phyloP scores from a whole-genome alignment of 352 stramenopile species.

The Phytophthora colocasiae region DNA sequence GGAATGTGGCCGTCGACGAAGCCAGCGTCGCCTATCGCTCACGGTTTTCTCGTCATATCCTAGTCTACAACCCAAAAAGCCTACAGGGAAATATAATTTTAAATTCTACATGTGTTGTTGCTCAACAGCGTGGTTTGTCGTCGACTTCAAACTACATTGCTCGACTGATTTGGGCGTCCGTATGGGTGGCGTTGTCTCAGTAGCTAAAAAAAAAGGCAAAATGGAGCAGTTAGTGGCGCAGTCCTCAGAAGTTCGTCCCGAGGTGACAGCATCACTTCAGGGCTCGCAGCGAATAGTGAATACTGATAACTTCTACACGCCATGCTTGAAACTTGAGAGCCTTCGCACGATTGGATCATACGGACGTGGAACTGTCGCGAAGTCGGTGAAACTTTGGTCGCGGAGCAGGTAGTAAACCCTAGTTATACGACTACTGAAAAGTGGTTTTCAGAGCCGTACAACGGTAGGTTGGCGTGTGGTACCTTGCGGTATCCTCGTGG shows the following conservation, averaged over 20 bases:
- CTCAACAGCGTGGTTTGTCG: slow-evolving; percentile 31
- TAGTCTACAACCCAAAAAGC: slow-evolving; percentile 24
- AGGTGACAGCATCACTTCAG: neutral
- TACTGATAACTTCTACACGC: neutral
- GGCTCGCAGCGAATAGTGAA: neutral
- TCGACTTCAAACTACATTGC: slow-evolving; percentile 39
- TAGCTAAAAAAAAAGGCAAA: no score
- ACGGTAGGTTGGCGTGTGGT: no score
- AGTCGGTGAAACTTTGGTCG: no score
- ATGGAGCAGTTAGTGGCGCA: no score
- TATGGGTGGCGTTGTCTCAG: slow-evolving; percentile 12
- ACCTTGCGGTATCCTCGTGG: no score
- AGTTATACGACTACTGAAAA: no score
- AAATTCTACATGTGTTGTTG: slow-evolving; percentile 42
- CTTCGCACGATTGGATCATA: neutral
- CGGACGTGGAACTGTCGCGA: neutral
- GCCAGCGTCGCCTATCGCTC: neutral
- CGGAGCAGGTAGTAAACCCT: no score
- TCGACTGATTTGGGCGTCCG: slow-evolving; percentile 11
- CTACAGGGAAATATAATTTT: slow-evolving; percentile 43
- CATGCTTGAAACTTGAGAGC: neutral
- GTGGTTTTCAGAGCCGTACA: no score
- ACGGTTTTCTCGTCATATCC: slow-evolving; percentile 2
- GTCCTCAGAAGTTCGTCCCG: neutral
- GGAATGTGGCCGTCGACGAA: neutral